A percentile compares a stretch with the other conserved stretches of the same genome.
Evolutionary conservation across 2,329 filamentous ascomycete genomes (phyloP).

Genomic region (Colletotrichum melonis): DNA sequence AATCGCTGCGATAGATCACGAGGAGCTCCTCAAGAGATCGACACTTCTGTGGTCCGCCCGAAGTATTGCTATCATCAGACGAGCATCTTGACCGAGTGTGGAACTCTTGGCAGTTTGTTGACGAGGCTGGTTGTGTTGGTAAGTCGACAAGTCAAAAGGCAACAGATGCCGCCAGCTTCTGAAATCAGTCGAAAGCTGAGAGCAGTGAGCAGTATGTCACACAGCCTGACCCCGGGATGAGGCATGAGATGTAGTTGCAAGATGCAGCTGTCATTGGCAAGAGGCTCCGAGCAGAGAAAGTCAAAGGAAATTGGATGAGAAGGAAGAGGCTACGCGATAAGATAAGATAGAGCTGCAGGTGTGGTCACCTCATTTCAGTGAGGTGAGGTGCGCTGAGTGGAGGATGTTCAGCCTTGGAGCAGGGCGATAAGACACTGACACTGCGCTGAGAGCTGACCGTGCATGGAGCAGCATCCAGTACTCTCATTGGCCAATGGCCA

Average conservation of each 20-base stretch:
- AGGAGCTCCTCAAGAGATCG: neutral
- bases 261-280: conserved; percentile 23
- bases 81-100: neutral
- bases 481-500: conserved; percentile 20
- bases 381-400: too few relatives aligned
- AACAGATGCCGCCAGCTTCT: neutral
- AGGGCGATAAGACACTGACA: neutral
- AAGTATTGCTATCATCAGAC: neutral
- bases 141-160: too few relatives aligned
- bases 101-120: neutral
- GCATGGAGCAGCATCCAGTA: neutral
- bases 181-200: neutral
- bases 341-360: neutral
- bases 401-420: neutral
- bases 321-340: conserved; percentile 6
- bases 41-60: neutral
- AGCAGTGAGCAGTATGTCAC: neutral
- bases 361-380: neutral
- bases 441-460: neutral
- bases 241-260: conserved; percentile 23
- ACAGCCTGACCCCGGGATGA: neutral
- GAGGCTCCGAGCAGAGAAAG: neutral
- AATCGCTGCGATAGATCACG: neutral
- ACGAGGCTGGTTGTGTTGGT: neutral
- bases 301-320: neutral